Conservation (phyloP, 2,329 filamentous ascomycete species). For the Sporothrix protearum region DNA sequence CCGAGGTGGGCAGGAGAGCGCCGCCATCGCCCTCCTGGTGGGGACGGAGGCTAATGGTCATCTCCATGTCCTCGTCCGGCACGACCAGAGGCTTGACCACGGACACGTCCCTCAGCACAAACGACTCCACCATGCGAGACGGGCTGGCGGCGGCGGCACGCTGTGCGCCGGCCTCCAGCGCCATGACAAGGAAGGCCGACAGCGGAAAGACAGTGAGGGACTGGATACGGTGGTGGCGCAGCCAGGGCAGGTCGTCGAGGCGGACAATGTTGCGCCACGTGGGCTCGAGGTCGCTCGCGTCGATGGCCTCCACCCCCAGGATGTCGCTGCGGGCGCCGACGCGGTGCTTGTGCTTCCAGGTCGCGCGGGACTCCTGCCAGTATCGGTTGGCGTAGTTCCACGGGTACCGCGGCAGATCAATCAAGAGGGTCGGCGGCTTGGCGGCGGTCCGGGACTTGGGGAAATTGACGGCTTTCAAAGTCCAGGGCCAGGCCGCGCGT, state of each 20-base stretch:
- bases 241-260: conserved; percentile 52
- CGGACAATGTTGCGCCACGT: conserved; percentile 49
- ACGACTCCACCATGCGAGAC: conserved; percentile 36
- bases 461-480: conserved; percentile 46
- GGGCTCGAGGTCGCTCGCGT: conserved; percentile 45
- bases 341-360: conserved; percentile 42
- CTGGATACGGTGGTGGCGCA: conserved; percentile 57
- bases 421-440: conserved; percentile 36
- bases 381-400: conserved; percentile 47
- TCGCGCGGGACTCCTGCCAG: conserved; percentile 48
- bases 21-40: conserved; percentile 42
- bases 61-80: conserved; percentile 48
- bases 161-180: conserved; percentile 46
- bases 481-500: conserved; percentile 43
- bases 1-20: conserved; percentile 31
- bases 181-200: conserved; percentile 52
- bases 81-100: conserved; percentile 48
- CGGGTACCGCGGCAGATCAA: conserved; percentile 47
- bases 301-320: conserved; percentile 44
- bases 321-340: conserved; percentile 44
- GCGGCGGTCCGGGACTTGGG: conserved; percentile 38
- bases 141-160: conserved; percentile 31
- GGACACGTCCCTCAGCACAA: conserved; percentile 47
- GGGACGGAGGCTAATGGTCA: conserved; percentile 46
- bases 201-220: conserved; percentile 54